Conservation (phyloP, 2,329 filamentous ascomycete genomes). For the Epichloe elymi region DNA sequence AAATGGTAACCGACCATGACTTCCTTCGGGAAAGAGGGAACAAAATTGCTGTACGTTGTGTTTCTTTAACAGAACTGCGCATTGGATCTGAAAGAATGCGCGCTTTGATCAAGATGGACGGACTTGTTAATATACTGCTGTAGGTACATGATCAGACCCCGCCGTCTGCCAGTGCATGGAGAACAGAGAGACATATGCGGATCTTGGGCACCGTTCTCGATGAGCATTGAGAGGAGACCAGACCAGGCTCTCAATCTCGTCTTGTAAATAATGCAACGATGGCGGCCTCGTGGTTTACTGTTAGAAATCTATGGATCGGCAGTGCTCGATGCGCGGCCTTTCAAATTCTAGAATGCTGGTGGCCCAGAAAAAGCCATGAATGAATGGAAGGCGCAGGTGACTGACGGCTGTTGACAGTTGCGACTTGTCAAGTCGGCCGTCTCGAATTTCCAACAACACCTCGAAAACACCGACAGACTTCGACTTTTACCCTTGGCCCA, state of each 20-base stretch:
- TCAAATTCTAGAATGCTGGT: not conserved
- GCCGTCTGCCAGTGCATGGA: not conserved
- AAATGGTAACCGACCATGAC: not conserved
- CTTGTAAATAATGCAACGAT: not conserved
- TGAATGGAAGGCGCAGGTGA: not conserved
- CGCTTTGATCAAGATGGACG: not conserved
- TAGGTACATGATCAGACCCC: not conserved
- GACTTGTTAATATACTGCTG: slow-evolving; percentile 1
- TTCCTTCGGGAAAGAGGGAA: not conserved
- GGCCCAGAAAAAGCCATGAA: not conserved
- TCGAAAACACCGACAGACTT: not conserved
- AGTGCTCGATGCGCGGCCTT: not conserved
- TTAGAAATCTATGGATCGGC: not conserved
- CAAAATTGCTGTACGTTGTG: not conserved
- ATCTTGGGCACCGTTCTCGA: not conserved
- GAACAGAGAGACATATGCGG: not conserved
- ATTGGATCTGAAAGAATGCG: not conserved
- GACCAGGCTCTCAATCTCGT: not conserved
- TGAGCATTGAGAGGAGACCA: not conserved
- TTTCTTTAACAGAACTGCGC: not conserved
- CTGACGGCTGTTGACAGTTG: not conserved
- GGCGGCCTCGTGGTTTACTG: not conserved
- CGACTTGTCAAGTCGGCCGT: not conserved
- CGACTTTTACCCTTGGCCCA: not conserved
- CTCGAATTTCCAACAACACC: not conserved